phyloP scores from a whole-genome alignment of 1,284 basidiomycete genomes.

The Kalmanozyma brasiliensis region DNA sequence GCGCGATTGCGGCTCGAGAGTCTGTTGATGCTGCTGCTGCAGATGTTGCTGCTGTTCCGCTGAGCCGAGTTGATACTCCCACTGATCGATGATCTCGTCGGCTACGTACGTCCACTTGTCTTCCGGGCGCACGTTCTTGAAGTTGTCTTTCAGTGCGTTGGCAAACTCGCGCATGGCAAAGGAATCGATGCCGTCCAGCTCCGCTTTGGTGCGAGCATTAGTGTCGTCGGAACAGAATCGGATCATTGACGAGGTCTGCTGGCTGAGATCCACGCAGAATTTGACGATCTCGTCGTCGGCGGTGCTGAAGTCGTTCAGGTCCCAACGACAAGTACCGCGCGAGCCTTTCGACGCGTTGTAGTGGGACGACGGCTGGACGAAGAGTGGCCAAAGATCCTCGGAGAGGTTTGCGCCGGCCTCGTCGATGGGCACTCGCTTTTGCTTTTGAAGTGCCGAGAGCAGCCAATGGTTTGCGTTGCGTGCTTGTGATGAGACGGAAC shows the following conservation, averaged over 20 bases:
- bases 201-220: constrained; percentile 50
- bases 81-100: constrained; percentile 43
- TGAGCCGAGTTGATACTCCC: constrained; percentile 36
- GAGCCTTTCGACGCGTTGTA: constrained; percentile 12
- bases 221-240: constrained; percentile 46
- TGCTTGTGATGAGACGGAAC: constrained; percentile 32
- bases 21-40: background rate
- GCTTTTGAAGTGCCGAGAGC: constrained; percentile 41
- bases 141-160: constrained; percentile 11
- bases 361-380: constrained; percentile 28
- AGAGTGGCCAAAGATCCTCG: constrained; percentile 32
- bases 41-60: background rate
- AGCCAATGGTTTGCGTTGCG: constrained; percentile 49
- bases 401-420: constrained; percentile 15
- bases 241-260: constrained; percentile 18
- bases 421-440: constrained; percentile 42
- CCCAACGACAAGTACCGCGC: background rate
- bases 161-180: constrained; percentile 39
- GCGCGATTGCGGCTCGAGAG: constrained; percentile 1
- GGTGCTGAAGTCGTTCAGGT: background rate
- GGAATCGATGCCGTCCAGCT: constrained; percentile 36
- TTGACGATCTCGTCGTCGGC: constrained; percentile 43
- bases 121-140: constrained; percentile 19
- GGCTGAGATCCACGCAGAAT: constrained; percentile 37
- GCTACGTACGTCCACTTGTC: constrained; percentile 25